A percentile compares a stretch with the other conserved stretches of the same genome.
phyloP scores from a whole-genome alignment of 371 early-diverging fungal species.

The Saksenaea oblongispora region DNA sequence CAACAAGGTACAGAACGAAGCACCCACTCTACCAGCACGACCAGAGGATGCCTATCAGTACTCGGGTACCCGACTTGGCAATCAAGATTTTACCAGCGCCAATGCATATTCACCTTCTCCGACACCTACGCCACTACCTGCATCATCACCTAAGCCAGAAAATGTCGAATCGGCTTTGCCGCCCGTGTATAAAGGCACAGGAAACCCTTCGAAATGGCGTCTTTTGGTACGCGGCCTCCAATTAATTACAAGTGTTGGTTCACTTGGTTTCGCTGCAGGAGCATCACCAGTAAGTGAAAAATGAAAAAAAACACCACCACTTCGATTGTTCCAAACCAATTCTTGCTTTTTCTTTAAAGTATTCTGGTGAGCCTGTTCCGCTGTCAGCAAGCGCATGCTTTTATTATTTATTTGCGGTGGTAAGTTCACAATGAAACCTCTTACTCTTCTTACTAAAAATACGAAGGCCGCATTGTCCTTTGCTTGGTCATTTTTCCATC shows the following conservation, averaged over 20 bases:
- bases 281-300: slow-evolving; percentile 46
- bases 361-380: slow-evolving; percentile 35
- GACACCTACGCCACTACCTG: slow-evolving; percentile 10
- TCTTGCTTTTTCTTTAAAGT: slow-evolving; percentile 11
- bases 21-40: not conserved
- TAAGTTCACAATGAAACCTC: slow-evolving; percentile 11
- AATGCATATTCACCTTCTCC: slow-evolving; percentile 23
- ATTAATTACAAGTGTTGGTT: slow-evolving; percentile 40
- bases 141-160: slow-evolving; percentile 13
- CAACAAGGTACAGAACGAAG: slow-evolving; percentile 17
- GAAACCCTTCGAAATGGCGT: slow-evolving; percentile 33
- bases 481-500: slow-evolving; percentile 47
- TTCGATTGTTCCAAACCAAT: not conserved
- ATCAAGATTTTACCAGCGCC: not conserved
- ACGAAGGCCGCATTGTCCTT: slow-evolving; percentile 48
- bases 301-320: not conserved
- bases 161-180: slow-evolving; percentile 21
- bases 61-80: slow-evolving; percentile 24
- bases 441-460: not conserved
- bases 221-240: slow-evolving; percentile 33
- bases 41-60: slow-evolving; percentile 26
- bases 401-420: slow-evolving; percentile 50
- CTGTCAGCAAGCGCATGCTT: slow-evolving; percentile 38
- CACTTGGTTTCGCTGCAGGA: slow-evolving; percentile 53
- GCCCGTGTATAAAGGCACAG: slow-evolving; percentile 18